Conservation (phyloP, 2,329 filamentous ascomycete genomes). For the Botrytis pseudocinerea region DNA sequence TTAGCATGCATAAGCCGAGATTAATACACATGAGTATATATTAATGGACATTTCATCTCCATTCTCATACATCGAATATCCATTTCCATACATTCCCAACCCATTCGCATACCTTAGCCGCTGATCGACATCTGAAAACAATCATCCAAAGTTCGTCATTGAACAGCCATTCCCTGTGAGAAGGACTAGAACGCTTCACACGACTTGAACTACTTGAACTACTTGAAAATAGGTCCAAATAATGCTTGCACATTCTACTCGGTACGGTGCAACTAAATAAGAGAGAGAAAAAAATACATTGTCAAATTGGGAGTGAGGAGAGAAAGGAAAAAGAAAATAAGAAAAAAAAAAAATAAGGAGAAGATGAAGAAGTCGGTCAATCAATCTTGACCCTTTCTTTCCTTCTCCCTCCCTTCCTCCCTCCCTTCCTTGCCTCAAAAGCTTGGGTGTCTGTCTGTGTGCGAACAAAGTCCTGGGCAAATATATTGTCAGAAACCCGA, state of each 20-base stretch:
- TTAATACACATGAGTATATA: not conserved
- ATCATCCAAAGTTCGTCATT: not conserved
- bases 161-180: not conserved
- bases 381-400: not conserved
- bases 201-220: not conserved
- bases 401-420: no score
- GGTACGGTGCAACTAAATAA: not conserved
- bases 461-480: not conserved
- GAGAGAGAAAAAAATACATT: not conserved
- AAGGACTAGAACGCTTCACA: no score
- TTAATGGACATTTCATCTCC: not conserved
- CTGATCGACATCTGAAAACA: fast-evolving
- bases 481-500: not conserved
- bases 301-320: not conserved
- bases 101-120: not conserved
- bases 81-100: no score
- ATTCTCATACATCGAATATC: no score
- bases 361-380: slow-evolving; percentile 1
- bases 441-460: not conserved
- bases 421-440: not conserved
- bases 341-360: not conserved
- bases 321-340: not conserved
- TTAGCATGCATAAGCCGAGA: not conserved
- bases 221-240: not conserved
- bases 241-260: not conserved